These are phyloP conservation scores for Zostera marina DNA, from an alignment of 116 monocot genomes.

Conservation along the genomic window DNA sequence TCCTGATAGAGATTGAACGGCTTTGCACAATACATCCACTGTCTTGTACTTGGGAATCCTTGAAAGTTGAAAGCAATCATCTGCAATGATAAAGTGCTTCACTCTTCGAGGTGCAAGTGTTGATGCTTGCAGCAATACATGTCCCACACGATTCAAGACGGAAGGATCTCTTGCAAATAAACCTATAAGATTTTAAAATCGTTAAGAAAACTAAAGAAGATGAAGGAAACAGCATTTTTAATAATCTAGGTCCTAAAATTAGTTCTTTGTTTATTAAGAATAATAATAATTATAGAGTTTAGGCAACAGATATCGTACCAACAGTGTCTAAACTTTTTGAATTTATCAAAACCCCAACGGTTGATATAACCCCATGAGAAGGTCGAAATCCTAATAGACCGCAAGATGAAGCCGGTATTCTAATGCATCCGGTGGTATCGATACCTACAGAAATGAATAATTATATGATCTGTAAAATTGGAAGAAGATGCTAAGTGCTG, in stretches of 20 bases:
- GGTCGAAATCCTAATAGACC: slow-evolving; percentile 66
- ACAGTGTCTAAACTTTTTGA: slow-evolving; percentile 75
- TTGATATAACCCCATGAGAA: slow-evolving; percentile 66
- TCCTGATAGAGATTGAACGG: slow-evolving; percentile 60
- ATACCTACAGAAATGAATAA: slow-evolving; percentile 33
- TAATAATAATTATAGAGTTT: neutral
- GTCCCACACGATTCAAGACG: slow-evolving; percentile 56
- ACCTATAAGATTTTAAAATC: slow-evolving; percentile 21
- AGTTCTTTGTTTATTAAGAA: neutral
- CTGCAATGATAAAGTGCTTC: slow-evolving; percentile 65
- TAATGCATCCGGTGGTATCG: slow-evolving; percentile 78
- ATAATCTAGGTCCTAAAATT: neutral
- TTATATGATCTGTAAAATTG: neutral
- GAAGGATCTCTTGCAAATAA: slow-evolving; percentile 63
- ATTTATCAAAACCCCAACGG: slow-evolving; percentile 51
- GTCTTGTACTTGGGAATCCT: slow-evolving; percentile 69
- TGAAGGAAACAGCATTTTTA: neutral
- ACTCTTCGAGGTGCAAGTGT: slow-evolving; percentile 15
- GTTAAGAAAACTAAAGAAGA: neutral
- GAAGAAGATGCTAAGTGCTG: neutral
- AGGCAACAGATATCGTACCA: slow-evolving; percentile 33
- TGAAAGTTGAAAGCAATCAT: slow-evolving; percentile 84
- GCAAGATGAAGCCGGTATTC: slow-evolving; percentile 87
- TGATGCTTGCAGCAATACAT: slow-evolving; percentile 53
- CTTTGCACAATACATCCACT: slow-evolving; percentile 60